phyloP scores from a whole-genome alignment of 345 rosid species.

The Linum lewisii region DNA sequence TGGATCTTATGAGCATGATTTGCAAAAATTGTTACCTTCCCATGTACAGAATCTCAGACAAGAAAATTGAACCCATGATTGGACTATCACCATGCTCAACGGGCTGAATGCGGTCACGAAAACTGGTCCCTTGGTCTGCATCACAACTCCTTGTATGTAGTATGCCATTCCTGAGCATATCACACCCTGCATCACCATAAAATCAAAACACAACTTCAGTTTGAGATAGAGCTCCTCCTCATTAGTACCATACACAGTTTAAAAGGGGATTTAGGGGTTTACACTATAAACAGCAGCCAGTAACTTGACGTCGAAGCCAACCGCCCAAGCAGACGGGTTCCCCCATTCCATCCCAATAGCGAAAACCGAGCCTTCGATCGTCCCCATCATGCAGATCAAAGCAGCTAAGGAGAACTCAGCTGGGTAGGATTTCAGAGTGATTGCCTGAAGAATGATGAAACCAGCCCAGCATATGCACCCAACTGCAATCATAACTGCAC shows the following conservation, averaged over 20 bases:
- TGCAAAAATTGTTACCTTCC: slow-evolving; percentile 32
- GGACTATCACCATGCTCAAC: slow-evolving; percentile 51
- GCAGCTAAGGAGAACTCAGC: slow-evolving; percentile 60
- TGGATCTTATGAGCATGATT: no score
- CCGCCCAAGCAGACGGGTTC: slow-evolving; percentile 41
- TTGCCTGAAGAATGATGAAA: slow-evolving; percentile 67
- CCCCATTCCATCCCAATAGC: slow-evolving; percentile 41
- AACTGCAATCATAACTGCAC: slow-evolving; percentile 37
- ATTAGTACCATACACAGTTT: not conserved
- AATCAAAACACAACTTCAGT: no score
- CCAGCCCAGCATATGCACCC: slow-evolving; percentile 53
- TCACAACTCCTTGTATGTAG: slow-evolving; percentile 45
- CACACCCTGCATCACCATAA: slow-evolving; percentile 36
- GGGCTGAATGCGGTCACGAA: slow-evolving; percentile 64
- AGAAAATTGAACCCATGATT: slow-evolving; percentile 41
- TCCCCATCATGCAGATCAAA: slow-evolving; percentile 49
- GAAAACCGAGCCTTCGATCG: slow-evolving; percentile 36
- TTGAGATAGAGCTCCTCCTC: not conserved
- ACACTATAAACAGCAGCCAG: slow-evolving; percentile 38
- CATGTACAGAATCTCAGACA: slow-evolving; percentile 34
- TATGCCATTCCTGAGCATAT: slow-evolving; percentile 45
- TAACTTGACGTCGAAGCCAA: slow-evolving; percentile 33
- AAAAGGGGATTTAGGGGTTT: slow-evolving; percentile 11
- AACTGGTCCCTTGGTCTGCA: slow-evolving; percentile 56
- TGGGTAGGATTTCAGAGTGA: slow-evolving; percentile 44